Evolutionary conservation across 495 filamentous ascomycete species (phyloP).

Genomic region (Trypethelium eluteriae): DNA sequence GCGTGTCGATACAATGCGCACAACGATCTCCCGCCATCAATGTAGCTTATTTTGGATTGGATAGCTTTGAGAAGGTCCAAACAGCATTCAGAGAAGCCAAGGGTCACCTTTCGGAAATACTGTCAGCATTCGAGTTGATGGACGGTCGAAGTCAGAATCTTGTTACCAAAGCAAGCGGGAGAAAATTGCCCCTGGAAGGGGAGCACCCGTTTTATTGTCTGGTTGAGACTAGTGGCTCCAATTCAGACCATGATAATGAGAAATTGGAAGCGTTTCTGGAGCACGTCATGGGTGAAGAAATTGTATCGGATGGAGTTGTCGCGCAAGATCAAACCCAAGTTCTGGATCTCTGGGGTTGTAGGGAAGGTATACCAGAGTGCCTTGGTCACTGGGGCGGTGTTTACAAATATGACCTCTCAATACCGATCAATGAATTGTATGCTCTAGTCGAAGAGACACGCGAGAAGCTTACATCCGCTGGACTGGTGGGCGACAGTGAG

Average conservation of each 20-base stretch:
- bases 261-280: conserved; percentile 86
- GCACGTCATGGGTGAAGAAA: conserved; percentile 73
- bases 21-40: conserved; percentile 77
- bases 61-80: conserved; percentile 79
- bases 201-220: conserved; percentile 91
- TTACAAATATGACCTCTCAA: conserved; percentile 97
- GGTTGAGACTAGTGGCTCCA: conserved; percentile 90
- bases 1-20: conserved; percentile 79
- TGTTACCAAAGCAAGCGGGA: conserved; percentile 64
- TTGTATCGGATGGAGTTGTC: conserved; percentile 78
- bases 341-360: conserved; percentile 77
- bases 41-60: conserved; percentile 81
- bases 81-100: conserved; percentile 79
- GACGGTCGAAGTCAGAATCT: conserved; percentile 71
- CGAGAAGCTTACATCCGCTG: conserved; percentile 59
- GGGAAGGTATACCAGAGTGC: conserved; percentile 85
- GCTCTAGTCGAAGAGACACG: conserved; percentile 75
- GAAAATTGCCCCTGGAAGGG: conserved; percentile 67
- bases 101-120: conserved; percentile 80
- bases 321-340: conserved; percentile 90
- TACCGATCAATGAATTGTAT: conserved; percentile 83
- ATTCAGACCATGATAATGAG: conserved; percentile 71
- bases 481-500: conserved; percentile 71
- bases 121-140: conserved; percentile 97
- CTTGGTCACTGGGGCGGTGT: conserved; percentile 87